Evolutionary conservation across 2,329 filamentous ascomycete species (phyloP), one percentile per base, ranked within the genome.

Genomic region (Pseudogymnoascus sp.): DNA sequence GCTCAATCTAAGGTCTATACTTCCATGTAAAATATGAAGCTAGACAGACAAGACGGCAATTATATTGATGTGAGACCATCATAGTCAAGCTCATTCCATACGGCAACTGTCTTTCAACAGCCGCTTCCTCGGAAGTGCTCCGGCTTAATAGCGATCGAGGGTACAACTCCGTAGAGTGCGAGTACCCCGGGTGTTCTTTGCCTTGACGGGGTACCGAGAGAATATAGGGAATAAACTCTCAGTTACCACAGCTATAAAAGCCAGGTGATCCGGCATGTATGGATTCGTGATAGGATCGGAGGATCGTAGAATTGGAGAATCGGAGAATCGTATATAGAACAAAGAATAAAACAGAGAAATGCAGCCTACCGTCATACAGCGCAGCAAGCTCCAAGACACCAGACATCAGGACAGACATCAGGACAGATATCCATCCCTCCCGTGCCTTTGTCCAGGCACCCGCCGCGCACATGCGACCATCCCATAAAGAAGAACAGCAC

Each of bases 71-170:
- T 42, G 59, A 61, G 59, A 61, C n/a, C 59, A 56, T 61, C 90
- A 90, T 91, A 96, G 91, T 96, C 93, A 96, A 96, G 85, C 91
- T 80, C 83, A 87, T 85, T 88, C 91, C 89, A 96, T 86, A 87
- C 90, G 89, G 86, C 86, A 80, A 78, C 75, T 75, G 81, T 85
- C 89, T 96, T 79, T 96, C 90, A 80, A 84, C 78, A 78, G 80
- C 81, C 82, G 86, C 83, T 86, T 87, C 90, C 84, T 87, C 93
- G 86, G 87, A 88, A 87, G 85, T 85, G 90, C 92, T 96, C 93
- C 93, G 92, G 93, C 93, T 97, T 96, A 96, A 95, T 96, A 88
- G 91, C 88, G 90, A 91, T 91, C 89, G 73, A 64, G 66, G 67
- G 26, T 35, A 31, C 47, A 63, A 53, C 40, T 56, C 61, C 62